Conservation (phyloP, 2,329 filamentous ascomycete species). For the Colletotrichum gigasporum region DNA sequence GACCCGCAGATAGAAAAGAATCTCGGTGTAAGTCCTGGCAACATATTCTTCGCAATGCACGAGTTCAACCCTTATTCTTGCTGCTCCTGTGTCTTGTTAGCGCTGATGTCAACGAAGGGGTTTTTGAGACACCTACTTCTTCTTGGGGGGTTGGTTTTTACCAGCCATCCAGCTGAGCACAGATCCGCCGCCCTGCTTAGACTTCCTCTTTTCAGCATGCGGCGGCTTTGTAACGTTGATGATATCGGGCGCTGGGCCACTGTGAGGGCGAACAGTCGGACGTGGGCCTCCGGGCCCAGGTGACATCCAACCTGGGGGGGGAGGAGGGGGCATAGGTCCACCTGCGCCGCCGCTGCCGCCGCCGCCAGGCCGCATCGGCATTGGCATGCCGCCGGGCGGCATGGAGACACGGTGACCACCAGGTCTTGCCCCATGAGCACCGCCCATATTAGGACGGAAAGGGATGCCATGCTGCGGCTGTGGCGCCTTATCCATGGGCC, state of each 20-base stretch:
- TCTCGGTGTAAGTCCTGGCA: neutral
- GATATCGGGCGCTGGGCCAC: conserved; percentile 28
- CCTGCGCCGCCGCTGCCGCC: neutral
- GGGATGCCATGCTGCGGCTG: conserved; percentile 3
- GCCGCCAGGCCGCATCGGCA: conserved; percentile 17
- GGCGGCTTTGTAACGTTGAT: conserved; percentile 39
- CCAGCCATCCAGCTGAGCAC: conserved; percentile 45
- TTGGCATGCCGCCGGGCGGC: neutral
- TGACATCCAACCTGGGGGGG: neutral
- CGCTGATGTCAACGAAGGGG: no score
- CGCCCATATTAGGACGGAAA: neutral
- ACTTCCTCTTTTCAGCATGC: conserved; percentile 34
- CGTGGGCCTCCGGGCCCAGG: neutral
- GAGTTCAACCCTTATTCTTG: conserved; percentile 36
- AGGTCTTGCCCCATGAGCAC: neutral
- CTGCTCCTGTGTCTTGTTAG: conserved; percentile 4
- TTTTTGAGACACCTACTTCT: conserved; percentile 38
- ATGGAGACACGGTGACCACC: neutral
- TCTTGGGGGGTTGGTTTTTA: conserved; percentile 42
- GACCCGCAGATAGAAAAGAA: neutral
- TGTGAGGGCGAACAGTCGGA: neutral
- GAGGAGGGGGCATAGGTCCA: neutral
- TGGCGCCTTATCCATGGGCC: conserved; percentile 55
- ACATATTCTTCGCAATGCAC: neutral
- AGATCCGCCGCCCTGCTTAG: conserved; percentile 36